A percentile compares a stretch with the other conserved stretches of the same genome.
Conservation (phyloP, 192 early-diverging fungal species). For the Umbelopsis ramanniana region DNA sequence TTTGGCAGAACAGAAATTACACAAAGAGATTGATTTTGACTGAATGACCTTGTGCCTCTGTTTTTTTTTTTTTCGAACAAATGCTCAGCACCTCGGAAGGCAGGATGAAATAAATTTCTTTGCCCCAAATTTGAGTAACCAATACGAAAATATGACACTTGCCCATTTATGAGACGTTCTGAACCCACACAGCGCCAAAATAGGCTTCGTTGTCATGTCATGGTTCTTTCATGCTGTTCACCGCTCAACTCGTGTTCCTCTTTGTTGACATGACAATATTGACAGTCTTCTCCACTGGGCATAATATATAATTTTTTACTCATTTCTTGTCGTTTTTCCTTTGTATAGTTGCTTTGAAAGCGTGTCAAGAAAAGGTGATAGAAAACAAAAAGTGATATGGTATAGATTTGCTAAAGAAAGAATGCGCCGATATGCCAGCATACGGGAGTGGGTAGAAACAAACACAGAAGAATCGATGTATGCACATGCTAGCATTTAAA, state of each 20-base stretch:
- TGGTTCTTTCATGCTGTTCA: background rate
- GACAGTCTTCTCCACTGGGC: too few species aligned
- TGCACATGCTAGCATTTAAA: background rate
- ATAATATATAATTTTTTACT: too few species aligned
- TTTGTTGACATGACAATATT: too few species aligned
- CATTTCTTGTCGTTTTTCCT: too few species aligned
- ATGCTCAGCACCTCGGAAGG: background rate
- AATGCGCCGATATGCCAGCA: conserved; percentile 11
- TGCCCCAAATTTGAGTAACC: background rate
- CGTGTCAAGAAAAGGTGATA: background rate
- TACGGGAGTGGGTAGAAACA: background rate
- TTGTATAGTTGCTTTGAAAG: too few species aligned
- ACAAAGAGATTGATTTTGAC: background rate
- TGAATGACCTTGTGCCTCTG: background rate
- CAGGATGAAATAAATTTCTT: background rate
- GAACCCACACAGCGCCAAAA: background rate
- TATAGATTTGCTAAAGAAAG: background rate
- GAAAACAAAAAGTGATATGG: background rate
- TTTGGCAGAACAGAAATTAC: conserved; percentile 41
- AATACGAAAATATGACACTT: background rate
- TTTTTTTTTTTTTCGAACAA: background rate
- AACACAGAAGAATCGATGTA: background rate
- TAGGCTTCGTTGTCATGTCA: conserved; percentile 7
- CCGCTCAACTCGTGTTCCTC: too few species aligned
- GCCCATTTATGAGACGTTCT: background rate